Percentiles rank a stretch among this genome's conserved stretches.
phyloP scores from a whole-genome alignment of 2,329 filamentous ascomycete genomes.

The Aspergillus sp. region DNA sequence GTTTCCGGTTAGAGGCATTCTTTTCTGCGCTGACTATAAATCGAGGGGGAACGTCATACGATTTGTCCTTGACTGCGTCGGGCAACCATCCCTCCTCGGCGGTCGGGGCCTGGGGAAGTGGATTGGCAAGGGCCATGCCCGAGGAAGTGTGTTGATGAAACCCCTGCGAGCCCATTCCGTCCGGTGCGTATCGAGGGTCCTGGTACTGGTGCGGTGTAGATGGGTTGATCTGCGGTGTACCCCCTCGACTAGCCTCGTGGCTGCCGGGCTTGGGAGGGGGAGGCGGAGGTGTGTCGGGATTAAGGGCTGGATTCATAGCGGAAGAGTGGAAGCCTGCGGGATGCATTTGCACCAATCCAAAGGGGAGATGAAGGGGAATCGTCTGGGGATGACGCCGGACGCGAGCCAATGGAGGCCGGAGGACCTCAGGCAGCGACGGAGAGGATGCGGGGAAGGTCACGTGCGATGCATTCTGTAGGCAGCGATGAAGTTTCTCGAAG shows the following conservation, averaged over 20 bases:
- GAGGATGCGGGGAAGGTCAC: neutral
- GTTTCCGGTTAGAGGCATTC: neutral
- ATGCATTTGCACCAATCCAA: neutral
- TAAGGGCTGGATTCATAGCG: constrained; percentile 34
- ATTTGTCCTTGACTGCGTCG: constrained; percentile 72
- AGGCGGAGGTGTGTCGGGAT: constrained; percentile 61
- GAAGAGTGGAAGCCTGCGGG: constrained; percentile 1
- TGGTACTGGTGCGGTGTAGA: constrained; percentile 43
- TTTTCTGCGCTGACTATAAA: neutral
- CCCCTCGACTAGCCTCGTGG: constrained; percentile 66
- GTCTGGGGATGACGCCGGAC: neutral
- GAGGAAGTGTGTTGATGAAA: constrained; percentile 8
- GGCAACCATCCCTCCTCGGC: constrained; percentile 73
- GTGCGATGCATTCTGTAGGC: neutral
- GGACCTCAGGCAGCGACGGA: neutral
- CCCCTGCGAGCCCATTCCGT: constrained; percentile 7
- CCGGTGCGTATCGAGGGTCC: constrained; percentile 23
- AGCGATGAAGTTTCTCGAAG: too few species aligned
- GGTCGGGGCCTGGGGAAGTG: constrained; percentile 31
- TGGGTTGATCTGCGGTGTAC: constrained; percentile 58
- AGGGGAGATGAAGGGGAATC: constrained; percentile 6
- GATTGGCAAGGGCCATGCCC: constrained; percentile 13
- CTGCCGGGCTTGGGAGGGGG: constrained; percentile 71
- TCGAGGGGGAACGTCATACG: constrained; percentile 54
- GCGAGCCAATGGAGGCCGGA: neutral